Base-by-base conservation (phyloP, 2,329 filamentous ascomycete genomes). In the Neofusicoccum cordaticola region DNA sequence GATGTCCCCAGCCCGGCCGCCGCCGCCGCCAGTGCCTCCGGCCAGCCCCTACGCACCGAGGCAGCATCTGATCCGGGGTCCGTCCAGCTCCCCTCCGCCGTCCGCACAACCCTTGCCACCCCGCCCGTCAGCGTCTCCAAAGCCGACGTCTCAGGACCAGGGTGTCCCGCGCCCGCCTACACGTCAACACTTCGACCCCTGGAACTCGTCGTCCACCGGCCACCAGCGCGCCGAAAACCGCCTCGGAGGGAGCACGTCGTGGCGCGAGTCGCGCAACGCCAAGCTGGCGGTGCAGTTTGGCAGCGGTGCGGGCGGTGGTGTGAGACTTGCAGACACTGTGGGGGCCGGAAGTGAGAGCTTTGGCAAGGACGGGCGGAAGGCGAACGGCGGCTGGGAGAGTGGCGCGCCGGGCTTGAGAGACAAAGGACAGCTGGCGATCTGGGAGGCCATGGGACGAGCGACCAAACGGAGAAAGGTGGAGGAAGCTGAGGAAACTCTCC, bases 211-310 rank as follows among this genome's bases (percentile, higher is more conserved):
- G 12, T 87, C 89, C 5, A 88, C 89, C 0, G 91, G 91, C 51
- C 92, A 97, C 74, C 93, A 96, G 77, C 84, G 87, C 45, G 86
- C 90, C 47, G 90, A 94, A 66, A 88, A 86, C 66, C 78, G 81
- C 3, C 82, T 89, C 1, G 85, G 86, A 1, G 84, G 85, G 27
- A 84, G 82, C 69, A 87, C 80, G 68, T 84, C 86, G 72, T 96
- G 92, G 92, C 87, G 91, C 27, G 82, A 87, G 58, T 89, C 87
- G 13, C 86, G 91, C 47, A 85, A 83, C 50, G 77, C 82, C 62
- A 95, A 94, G 78, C 82, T 96, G 44, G 82, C 84, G 52, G 82
- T 83, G 71, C 92, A 96, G 75, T 91, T 91, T 74, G 78, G 80
- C 22, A 82, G 81, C 19, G 84, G 85, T 7, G 74, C 80, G n/a